These are phyloP conservation scores for Eucalyptus regnans DNA, from an alignment of 345 rosid species.

Conservation along the genomic window DNA sequence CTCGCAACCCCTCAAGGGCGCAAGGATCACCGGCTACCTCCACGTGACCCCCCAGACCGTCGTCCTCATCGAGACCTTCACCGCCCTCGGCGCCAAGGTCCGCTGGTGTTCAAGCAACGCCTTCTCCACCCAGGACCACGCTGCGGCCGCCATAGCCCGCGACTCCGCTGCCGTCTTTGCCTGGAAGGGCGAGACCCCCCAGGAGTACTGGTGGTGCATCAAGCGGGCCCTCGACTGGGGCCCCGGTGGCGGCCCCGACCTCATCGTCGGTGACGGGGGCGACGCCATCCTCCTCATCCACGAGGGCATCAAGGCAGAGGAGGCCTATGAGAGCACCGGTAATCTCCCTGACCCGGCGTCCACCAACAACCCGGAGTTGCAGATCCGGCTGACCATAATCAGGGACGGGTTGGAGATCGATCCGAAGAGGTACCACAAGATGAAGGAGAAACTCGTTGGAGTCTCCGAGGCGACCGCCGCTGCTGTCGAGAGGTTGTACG, in stretches of 20 bases:
- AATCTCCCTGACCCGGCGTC: background rate
- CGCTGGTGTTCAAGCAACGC: no score
- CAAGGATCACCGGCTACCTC: no score
- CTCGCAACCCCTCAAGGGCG: no score
- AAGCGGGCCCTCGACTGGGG: slow-evolving; percentile 92
- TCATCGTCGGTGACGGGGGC: background rate
- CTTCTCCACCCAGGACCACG: no score
- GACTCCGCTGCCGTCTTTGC: no score
- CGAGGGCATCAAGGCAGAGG: background rate
- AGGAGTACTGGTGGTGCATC: slow-evolving; percentile 95
- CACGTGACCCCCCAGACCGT: no score
- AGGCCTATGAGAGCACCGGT: background rate
- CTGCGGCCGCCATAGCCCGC: no score
- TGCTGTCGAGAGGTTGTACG: slow-evolving; percentile 31
- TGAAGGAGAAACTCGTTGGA: slow-evolving; percentile 78
- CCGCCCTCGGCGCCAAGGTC: no score
- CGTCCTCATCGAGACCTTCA: no score
- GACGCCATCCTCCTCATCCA: background rate
- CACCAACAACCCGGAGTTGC: slow-evolving; percentile 51
- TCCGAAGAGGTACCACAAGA: slow-evolving; percentile 59
- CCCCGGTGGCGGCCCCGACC: slow-evolving; percentile 66
- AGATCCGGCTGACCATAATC: slow-evolving; percentile 44
- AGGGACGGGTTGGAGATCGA: slow-evolving; percentile 47
- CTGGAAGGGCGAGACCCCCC: slow-evolving; percentile 42
- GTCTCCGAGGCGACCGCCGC: slow-evolving; percentile 69